Conservation (phyloP, 2,329 filamentous ascomycete genomes). For the Neofusicoccum laricinum region DNA sequence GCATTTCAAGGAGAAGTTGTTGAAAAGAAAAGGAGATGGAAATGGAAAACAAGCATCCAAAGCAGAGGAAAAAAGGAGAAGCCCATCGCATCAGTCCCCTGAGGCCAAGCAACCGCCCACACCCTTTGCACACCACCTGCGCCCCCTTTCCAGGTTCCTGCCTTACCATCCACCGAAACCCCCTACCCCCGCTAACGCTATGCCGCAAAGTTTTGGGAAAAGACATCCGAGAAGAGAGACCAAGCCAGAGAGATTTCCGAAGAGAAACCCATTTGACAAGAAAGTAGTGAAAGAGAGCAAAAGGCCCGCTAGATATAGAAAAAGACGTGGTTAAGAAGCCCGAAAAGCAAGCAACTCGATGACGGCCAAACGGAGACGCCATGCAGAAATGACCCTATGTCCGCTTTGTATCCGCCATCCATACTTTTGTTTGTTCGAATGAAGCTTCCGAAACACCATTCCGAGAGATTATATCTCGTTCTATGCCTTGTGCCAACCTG, state of each 20-base stretch:
- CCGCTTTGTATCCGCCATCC: conserved; percentile 15
- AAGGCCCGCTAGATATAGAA: conserved; percentile 12
- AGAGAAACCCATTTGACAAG: conserved; percentile 16
- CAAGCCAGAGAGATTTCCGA: conserved; percentile 16
- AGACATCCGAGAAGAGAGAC: conserved; percentile 17
- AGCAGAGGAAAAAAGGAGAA: conserved; percentile 10
- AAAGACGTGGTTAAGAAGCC: conserved; percentile 12
- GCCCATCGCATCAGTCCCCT: conserved; percentile 12
- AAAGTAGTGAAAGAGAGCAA: conserved; percentile 12
- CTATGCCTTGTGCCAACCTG: conserved; percentile 19
- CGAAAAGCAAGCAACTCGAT: conserved; percentile 16
- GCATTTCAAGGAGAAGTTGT: conserved; percentile 8
- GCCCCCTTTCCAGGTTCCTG: conserved; percentile 12
- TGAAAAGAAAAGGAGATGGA: background rate
- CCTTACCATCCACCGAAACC: conserved; percentile 13
- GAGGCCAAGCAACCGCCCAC: conserved; percentile 15
- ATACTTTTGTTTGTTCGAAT: conserved; percentile 17
- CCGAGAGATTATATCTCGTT: conserved; percentile 15
- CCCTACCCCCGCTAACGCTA: conserved; percentile 18
- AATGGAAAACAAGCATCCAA: conserved; percentile 14
- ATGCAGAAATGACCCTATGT: conserved; percentile 10
- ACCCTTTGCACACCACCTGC: conserved; percentile 14
- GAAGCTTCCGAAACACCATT: conserved; percentile 18
- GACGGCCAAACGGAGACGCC: conserved; percentile 14
- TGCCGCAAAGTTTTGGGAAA: conserved; percentile 17